Conservation (phyloP, 495 filamentous ascomycete genomes). For the Ascodesmis nigricans region DNA sequence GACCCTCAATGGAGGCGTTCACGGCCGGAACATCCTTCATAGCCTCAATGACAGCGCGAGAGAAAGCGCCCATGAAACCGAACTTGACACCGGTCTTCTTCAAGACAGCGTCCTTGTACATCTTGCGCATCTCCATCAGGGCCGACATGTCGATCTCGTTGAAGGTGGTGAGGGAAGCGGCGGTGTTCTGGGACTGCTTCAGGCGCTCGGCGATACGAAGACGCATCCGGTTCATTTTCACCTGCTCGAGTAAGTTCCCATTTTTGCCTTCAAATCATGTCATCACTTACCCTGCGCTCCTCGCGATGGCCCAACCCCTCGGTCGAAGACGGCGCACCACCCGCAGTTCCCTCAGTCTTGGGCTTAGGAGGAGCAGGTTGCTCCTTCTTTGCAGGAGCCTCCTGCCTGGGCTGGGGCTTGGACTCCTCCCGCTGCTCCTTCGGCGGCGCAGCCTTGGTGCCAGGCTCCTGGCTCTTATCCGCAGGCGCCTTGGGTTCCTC, state of each 20-base stretch:
- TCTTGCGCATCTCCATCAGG: constrained; percentile 86
- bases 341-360: constrained; percentile 23
- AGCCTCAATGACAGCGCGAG: constrained; percentile 70
- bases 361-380: constrained; percentile 19
- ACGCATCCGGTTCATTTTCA: constrained; percentile 99
- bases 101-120: constrained; percentile 87
- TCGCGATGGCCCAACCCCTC: constrained; percentile 49
- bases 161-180: constrained; percentile 91
- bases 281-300: constrained; percentile 59
- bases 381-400: constrained; percentile 26
- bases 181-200: constrained; percentile 98
- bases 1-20: constrained; percentile 92
- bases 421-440: constrained; percentile 30
- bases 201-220: constrained; percentile 89
- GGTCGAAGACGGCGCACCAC: constrained; percentile 16
- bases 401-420: constrained; percentile 17
- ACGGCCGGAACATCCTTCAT: constrained; percentile 92
- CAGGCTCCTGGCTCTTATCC: constrained; percentile 24
- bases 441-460: constrained; percentile 23
- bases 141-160: constrained; percentile 99
- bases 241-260: constrained; percentile 33
- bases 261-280: constrained; percentile 1
- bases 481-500: constrained; percentile 39
- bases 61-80: constrained; percentile 96
- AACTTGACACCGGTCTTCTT: constrained; percentile 96